Base-by-base conservation (phyloP, 164 flowering plant genomes). In the Berberis vulgaris region DNA sequence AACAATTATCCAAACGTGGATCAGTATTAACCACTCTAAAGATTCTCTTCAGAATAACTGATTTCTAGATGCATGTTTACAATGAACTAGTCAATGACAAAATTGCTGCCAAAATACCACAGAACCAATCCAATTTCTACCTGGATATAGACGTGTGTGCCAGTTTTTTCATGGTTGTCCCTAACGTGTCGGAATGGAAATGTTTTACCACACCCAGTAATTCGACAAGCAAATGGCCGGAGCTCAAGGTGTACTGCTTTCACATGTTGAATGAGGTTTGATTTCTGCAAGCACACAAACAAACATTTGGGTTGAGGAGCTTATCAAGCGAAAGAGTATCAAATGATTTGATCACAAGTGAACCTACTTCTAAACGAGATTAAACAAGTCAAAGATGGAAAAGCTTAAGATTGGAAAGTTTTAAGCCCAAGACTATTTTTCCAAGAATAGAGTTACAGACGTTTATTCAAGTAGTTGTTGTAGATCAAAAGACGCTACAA, bases 131-230 rank as follows among this genome's bases (percentile, higher is more conserved):
- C 26, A 50, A 2, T 5, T 68, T 83, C 80, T 70, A 90, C 93
- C 44, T 58, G 69, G 9, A 77, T 49, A 63, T 76, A 80, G 46
- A 79, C 73, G 67, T 88, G 96, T 54, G 67, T 43, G 4, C 84
- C 82, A 11, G 82, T 71, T 66, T 79, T 83, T 76, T 91, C 97
- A 65, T 91, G 97, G 13, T 80, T 82, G 62, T 88, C 90, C 65
- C 94, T 84, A 11, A 86, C 96, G 61, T 89, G 97, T 76, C 70
- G 84, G 76, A 73, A 88, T 0, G 95, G 52, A 47, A 93, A 93
- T 45, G 49, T 79, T 83, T 63, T 72, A 43, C 80, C 84, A 73
- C 98, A 93, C 1, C 81, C 88, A n/a, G 83, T 45, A 41, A 83
- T 44, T 12, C 85, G 45, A 65, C 97, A 90, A 5, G 62, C 66